phyloP scores from a whole-genome alignment of 2,329 filamentous ascomycete species.

The Scytalidium lignicola region DNA sequence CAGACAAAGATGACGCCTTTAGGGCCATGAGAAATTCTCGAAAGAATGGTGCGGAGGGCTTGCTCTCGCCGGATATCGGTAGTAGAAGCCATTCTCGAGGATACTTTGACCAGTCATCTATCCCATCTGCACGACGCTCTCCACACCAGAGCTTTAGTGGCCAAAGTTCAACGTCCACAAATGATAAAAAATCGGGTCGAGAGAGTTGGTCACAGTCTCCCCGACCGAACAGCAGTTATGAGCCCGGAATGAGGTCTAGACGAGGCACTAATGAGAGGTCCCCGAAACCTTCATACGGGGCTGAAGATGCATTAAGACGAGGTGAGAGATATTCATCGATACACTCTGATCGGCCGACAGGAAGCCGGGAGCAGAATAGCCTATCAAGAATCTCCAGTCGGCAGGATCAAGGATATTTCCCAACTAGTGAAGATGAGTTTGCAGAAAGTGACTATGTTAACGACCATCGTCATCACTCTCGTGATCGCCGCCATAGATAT shows the following conservation, averaged over 20 bases:
- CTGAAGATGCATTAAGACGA: conserved; percentile 15
- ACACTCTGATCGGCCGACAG: conserved; percentile 11
- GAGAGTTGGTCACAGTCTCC: background rate
- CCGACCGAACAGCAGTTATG: conserved; percentile 6
- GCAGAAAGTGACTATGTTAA: conserved; percentile 18
- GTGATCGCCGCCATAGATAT: conserved; percentile 5
- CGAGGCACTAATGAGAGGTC: conserved; percentile 19
- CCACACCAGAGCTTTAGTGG: conserved; percentile 28
- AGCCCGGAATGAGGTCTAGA: conserved; percentile 11
- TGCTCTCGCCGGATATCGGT: conserved; percentile 41
- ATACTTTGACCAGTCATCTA: conserved; percentile 11
- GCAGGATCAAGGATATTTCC: background rate
- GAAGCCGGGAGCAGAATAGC: background rate
- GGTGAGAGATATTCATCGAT: conserved; percentile 14
- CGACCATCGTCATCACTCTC: conserved; percentile 3
- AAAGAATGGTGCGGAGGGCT: conserved; percentile 30
- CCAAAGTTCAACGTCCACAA: conserved; percentile 18
- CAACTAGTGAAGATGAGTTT: conserved; percentile 23
- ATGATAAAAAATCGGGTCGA: conserved; percentile 11
- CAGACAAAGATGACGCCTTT: conserved; percentile 14
- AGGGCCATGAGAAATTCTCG: conserved; percentile 28
- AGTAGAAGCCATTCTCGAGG: conserved; percentile 11
- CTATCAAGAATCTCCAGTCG: background rate
- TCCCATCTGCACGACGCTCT: conserved; percentile 31
- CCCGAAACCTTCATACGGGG: conserved; percentile 16